Evolutionary conservation across 1,284 basidiomycete species (phyloP), one percentile per base, ranked within the genome.

Genomic region (Marasmius fiardii): DNA sequence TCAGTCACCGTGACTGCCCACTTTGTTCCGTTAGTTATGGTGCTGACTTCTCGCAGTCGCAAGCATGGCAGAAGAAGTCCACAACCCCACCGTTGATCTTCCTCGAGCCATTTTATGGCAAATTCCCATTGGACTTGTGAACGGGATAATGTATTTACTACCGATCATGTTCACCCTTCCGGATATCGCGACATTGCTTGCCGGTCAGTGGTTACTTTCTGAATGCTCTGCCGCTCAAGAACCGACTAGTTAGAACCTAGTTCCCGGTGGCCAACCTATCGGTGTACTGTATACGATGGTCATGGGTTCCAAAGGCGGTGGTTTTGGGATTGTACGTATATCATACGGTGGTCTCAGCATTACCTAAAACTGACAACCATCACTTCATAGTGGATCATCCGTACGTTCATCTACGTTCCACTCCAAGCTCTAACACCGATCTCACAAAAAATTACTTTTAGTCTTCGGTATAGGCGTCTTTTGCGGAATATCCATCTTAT

Each of bases 61-160:
- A n/a, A 82, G 76, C 60, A 82, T 83, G 78, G 80, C 84, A 1
- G 86, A 87, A 65, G 85, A 88, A 66, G 82, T 88, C 7, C 79
- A 80, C 31, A 69, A 79, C 28, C 84, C 87, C 0, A 68, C 76
- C 10, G 61, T 74, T 24, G 77, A 85, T 58, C 76, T 86, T 5
- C 87, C 86, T 0, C 69, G 68, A 24, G 84, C 83, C 0, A 81
- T 90, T 61, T 72, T 81, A 1, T 75, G 79, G 56, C 83, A 86
- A 0, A 77, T 90, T 26, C 78, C 82, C 2, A 86, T 90, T 44
- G 86, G 87, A 1, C 72, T 82, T 0, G 58, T 79, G 4, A 73
- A 72, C 1, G 83, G 84, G 0, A 74, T 86, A 18, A 55, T 86
- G 18, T 87, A 87, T 66, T 71, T 90, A 37, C 74, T 90, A 52